Conservation (phyloP, 2,329 filamentous ascomycete genomes). For the Fusarium brevicatenulatum region DNA sequence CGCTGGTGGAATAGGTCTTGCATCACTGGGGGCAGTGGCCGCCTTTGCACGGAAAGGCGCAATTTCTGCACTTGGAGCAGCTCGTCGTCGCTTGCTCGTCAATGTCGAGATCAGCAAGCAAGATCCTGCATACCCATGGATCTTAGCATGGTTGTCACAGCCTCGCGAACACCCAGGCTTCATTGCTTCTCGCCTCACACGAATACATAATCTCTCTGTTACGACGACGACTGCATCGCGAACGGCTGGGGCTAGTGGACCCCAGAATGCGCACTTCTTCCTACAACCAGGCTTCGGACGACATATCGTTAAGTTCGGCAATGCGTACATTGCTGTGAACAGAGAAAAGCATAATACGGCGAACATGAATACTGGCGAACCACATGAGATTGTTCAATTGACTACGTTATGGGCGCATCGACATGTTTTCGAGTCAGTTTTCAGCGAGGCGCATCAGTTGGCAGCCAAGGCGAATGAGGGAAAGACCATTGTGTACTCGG, state of each 20-base stretch:
- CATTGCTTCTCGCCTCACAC: constrained; percentile 66
- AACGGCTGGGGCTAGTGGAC: constrained; percentile 68
- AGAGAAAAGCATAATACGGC: constrained; percentile 87
- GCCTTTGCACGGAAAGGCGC: constrained; percentile 83
- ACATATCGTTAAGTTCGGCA: constrained; percentile 87
- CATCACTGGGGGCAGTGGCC: constrained; percentile 83
- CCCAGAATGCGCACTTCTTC: constrained; percentile 81
- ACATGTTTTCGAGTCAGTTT: constrained; percentile 89
- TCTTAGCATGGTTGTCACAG: constrained; percentile 92
- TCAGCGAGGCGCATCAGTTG: constrained; percentile 84
- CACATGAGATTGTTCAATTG: constrained; percentile 92
- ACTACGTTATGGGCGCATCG: constrained; percentile 92
- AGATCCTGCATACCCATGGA: constrained; percentile 93
- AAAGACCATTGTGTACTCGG: constrained; percentile 91
- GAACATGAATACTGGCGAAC: constrained; percentile 83
- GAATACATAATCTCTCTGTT: constrained; percentile 69
- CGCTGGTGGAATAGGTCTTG: constrained; percentile 86
- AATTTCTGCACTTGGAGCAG: constrained; percentile 75
- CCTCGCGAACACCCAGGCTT: constrained; percentile 74
- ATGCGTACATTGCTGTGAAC: constrained; percentile 87
- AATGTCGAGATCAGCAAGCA: constrained; percentile 96
- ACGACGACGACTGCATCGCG: constrained; percentile 69
- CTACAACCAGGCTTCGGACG: constrained; percentile 91
- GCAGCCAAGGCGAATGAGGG: constrained; percentile 85
- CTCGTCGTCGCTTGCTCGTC: constrained; percentile 88